Conservation (phyloP, 2,329 filamentous ascomycete species). For the Aspergillus luchuensis region DNA sequence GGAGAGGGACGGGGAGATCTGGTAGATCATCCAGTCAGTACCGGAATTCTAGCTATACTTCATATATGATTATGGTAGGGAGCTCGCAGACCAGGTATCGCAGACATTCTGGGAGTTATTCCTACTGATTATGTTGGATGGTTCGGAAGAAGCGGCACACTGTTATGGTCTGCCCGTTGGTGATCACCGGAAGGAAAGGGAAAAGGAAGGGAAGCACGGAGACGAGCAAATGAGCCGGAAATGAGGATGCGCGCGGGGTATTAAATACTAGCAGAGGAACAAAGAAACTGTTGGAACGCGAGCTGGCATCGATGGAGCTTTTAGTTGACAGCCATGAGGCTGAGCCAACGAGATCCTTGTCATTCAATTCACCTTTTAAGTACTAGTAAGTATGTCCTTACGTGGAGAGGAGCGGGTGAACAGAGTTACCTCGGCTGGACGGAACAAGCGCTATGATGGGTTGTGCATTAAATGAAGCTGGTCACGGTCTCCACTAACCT, state of each 20-base stretch:
- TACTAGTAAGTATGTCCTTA: no score
- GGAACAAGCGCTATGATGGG: not conserved
- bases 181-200: not conserved
- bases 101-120: not conserved
- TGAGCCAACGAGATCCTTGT: not conserved
- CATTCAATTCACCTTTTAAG: no score
- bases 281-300: not conserved
- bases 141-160: not conserved
- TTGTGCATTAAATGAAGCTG: not conserved
- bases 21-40: conserved; percentile 32
- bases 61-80: not conserved
- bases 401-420: not conserved
- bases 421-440: not conserved
- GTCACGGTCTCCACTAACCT: not conserved
- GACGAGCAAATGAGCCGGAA: not conserved
- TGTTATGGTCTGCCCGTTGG: not conserved
- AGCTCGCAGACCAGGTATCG: not conserved
- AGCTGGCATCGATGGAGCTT: not conserved
- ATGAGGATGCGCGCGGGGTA: not conserved
- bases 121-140: not conserved
- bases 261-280: not conserved
- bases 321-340: not conserved
- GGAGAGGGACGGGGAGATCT: conserved; percentile 44
- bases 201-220: not conserved
- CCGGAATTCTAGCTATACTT: not conserved